Base-by-base conservation (phyloP, 2,329 filamentous ascomycete genomes). In the Saccharata proteae region DNA sequence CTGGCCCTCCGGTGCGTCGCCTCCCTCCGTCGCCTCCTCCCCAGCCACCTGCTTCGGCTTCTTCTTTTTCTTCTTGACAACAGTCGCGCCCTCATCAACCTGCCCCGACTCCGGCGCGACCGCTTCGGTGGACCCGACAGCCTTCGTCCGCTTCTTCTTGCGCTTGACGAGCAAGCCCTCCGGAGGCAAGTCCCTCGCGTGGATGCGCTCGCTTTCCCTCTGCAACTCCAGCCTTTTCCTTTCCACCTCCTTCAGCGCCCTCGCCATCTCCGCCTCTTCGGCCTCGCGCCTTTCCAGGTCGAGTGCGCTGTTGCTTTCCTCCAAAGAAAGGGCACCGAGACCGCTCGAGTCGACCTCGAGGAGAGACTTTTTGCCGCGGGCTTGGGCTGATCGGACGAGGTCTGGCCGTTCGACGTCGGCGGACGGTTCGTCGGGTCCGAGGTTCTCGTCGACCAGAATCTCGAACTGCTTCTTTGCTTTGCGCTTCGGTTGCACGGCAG, bases 211-310 rank as follows among this genome's bases (percentile, higher is more conserved):
- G 45, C 78, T 81, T 21, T 76, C 77, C 35, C 80, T 64, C 57
- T 86, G 81, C 85, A 96, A 93, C 57, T 93, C 83, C 35, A 94
- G 62, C 31, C 90, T 68, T 37, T 92, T 61, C 30, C 77, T 68
- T 60, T 96, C 88, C 3, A 98, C 81, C 53, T 94, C 82, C 52
- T 78, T 77, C 65, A 94, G 75, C 6, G 88, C 90, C 46, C 74
- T 75, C 26, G 74, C 75, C 83, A 94, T 93, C 57, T 94, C 86
- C 1, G 73, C 75, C 38, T 94, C 85, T 48, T 93, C 84, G 11
- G 71, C 72, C 49, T 78, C 71, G 40, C 77, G 71, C 31, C 67
- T 65, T 46, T 84, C 80, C 30, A 74, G 66, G 35, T 80, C 72
- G 28, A 69, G 61, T 27, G 54, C 46, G 28, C 40, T 42, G 20